Evolutionary conservation across 1,284 basidiomycete genomes (phyloP), one percentile per base, ranked within the genome.

Genomic region (Sanguinoderma infundibulare): DNA sequence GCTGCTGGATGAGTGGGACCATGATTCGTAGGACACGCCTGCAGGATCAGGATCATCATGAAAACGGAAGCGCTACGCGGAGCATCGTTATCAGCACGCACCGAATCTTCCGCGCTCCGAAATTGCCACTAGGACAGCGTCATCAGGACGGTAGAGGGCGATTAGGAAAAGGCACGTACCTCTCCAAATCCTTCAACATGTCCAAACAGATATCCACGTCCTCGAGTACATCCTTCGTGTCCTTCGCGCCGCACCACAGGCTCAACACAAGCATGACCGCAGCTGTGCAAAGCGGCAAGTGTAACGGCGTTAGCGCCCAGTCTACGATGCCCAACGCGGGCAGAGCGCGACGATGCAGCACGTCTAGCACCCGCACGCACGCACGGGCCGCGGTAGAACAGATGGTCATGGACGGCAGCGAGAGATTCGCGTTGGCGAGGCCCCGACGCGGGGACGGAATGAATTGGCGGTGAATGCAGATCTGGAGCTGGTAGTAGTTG

Each of bases 341-440:
- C 28, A 32, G 9, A 8, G 74, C 67, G 34, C 82, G 75, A 57
- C 73, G 75, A 58, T 77, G 74, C 59, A 82, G 80, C 5, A 82
- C 77, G 65, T 93, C 87, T 22, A 89, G 78, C 34, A 95, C 83
- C 69, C 91, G 91, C 44, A 84, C 86, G 61, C 88, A 91, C 3
- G 89, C 87, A 20, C 92, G 80, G 0, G 93, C 90, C 1, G 93
- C 93, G 63, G 92, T 94, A 14, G 89, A 89, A 72, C 93, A 95
- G 53, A 95, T 94, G 0, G 92, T 89, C 15, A 94, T 79, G 0
- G 91, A 92, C 0, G 93, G 90, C 79, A 87, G 72, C 1, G 86
- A 79, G 1, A 88, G 71, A 0, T 83, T 72, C 40, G 89, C 84
- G 57, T 84, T 78, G 0, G 85, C 84, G 0, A 83, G 81, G 62